Evolutionary conservation across 305 asterid genomes (phyloP), one percentile per base, ranked within the genome.

Genomic region (Petunia hybrid): DNA sequence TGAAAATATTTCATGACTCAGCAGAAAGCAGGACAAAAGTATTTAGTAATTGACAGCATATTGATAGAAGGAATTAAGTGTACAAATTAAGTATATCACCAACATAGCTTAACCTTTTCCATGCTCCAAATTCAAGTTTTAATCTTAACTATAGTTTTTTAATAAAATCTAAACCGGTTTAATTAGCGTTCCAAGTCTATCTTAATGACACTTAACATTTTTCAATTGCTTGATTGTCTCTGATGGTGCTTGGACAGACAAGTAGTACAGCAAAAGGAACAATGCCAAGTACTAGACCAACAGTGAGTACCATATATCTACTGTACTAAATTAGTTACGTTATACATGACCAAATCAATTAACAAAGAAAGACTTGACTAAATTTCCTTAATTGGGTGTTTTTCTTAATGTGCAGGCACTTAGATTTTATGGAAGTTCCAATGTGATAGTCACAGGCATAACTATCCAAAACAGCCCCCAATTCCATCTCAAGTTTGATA

Each of bases 391-490:
- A 56, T 55, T 57, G 67, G 75, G 55, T 69, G n/a, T 5, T 16
- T 22, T 51, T 59, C 36, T 65, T 40, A 56, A 42, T 14, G 56
- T 48, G 79, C 90, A 96, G 99, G 98, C 98, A 9, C 81, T 96
- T 67, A 84, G 98, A 78, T 96, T 94, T 85, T 94, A 94, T 40
- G 99, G 98, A 46, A 91, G 98, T 82, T 89, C 89, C 62, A 90
- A 94, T 2, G 95, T 90, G 43, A 89, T 95, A 1, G 98, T 96
- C 12, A 92, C 97, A 0, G 98, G 99, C 35, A 93, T 96, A 78
- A 92, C 87, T 3, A 94, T 96, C 45, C 94, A 86, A 79, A 93
- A 93, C 80, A 96, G 99, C 85, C 97, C 89, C 4, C 97, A 94
- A 48, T 91, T 93, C 81, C 99, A 96, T 81, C 88, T 96, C 13